A percentile compares a stretch with the other conserved stretches of the same genome.
Evolutionary conservation across 2,329 filamentous ascomycete genomes (phyloP).

Genomic region (Aspergillus chevalieri): DNA sequence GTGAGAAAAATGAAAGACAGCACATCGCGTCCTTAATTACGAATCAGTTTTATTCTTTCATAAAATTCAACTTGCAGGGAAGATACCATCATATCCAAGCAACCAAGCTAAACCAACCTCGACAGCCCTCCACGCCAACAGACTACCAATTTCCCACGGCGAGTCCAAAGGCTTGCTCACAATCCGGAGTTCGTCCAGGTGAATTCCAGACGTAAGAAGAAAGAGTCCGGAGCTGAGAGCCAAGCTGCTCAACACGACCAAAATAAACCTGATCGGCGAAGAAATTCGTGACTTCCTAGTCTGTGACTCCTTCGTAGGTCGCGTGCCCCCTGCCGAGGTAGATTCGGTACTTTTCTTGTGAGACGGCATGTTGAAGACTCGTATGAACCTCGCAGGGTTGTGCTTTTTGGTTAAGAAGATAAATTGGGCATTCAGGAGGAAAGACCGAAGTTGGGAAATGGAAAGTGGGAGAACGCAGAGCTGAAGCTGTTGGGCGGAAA

Average conservation of each 20-base stretch:
- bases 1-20: slow-evolving; percentile 62
- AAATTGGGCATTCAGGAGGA: neutral
- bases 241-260: slow-evolving; percentile 50
- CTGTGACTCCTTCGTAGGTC: neutral
- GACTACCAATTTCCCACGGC: slow-evolving; percentile 54
- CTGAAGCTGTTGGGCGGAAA: slow-evolving; percentile 1
- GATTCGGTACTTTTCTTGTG: slow-evolving; percentile 17
- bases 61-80: neutral
- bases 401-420: neutral
- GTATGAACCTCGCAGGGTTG: neutral
- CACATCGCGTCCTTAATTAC: slow-evolving; percentile 54
- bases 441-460: neutral
- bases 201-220: slow-evolving; percentile 54
- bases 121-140: slow-evolving; percentile 53
- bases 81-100: slow-evolving; percentile 58
- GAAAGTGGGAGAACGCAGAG: slow-evolving; percentile 1
- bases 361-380: slow-evolving; percentile 10
- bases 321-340: slow-evolving; percentile 4
- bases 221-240: slow-evolving; percentile 60
- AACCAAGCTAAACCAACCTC: slow-evolving; percentile 70
- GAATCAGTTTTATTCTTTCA: neutral
- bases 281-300: slow-evolving; percentile 16
- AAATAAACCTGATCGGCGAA: slow-evolving; percentile 38
- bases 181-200: slow-evolving; percentile 59
- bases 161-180: slow-evolving; percentile 60